Base-by-base conservation (phyloP, 306 rosid genomes). In the Malus asiatica region DNA sequence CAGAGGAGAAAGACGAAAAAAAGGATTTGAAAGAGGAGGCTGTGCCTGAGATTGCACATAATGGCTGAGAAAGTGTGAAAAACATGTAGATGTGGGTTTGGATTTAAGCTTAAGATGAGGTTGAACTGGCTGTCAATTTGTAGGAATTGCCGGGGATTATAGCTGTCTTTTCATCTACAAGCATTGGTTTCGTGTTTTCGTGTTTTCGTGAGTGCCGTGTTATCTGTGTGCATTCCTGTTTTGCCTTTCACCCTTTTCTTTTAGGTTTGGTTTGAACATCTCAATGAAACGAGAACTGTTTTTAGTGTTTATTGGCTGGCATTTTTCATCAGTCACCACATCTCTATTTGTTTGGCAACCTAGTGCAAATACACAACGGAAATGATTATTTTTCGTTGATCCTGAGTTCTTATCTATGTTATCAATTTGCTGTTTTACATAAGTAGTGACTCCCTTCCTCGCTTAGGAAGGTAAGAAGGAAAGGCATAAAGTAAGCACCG, bases 1-100 rank as follows among this genome's bases (percentile, higher is more conserved):
- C 87, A 23, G 97, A 88, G 81, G 93, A 85, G 79, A 89, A 86
- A 68, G 88, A 84, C 75, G 64, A 84, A 46, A 88, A 83, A 72
- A 71, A 51, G 66, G 88, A 83, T 63, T 63, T 83, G 76, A 80
- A 79, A 76, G 86, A 84, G 77, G 79, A 59, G 44, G 42, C 68
- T 58, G 82, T 20, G 63, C 83, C 82, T 35, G 70, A 19, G 60
- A 71, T 68, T 71, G 72, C 73, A 74, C 80, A 70, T 46, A 75
- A 75, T 27, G 78, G 61, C 44, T 42, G 77, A 76, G 44, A 6
- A 51, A 33, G 44, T 60, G 72, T 70, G 70, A 73, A 48, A 29
- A 67, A 65, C 58, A 59, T 68, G 66, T 68, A 60, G 65, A 67
- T 68, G 22, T 72, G 59, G 29, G 70, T 35, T 64, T 62, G 23